Base-by-base conservation (phyloP, 2,329 filamentous ascomycete species). In the Dactylellina leptospora region DNA sequence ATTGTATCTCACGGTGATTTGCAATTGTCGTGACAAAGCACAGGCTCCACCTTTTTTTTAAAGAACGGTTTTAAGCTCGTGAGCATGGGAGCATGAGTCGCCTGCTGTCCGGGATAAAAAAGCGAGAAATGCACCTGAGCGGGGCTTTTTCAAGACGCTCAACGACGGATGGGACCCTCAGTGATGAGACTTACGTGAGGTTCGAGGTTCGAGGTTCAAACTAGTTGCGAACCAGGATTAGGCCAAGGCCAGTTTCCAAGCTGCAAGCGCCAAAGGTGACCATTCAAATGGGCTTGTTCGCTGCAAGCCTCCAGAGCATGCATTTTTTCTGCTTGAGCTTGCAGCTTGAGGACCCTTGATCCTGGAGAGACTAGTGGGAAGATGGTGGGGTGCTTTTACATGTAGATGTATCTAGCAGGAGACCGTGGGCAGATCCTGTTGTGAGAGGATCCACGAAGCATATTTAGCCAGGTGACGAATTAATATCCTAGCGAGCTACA, bases 311-410 rank as follows among this genome's bases (percentile, higher is more conserved):
- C 25, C 30, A 42, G 23, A 66, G 33, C 44, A 38, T 63, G 36
- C 61, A 66, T 45, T 59, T 51, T 47, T 27, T 54, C 36, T 40
- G 60, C 47, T 55, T 42, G 48, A 60, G 62, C 59, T n/a, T 72
- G 68, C 68, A 72, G 51, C 59, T 63, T 54, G 16, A 64, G 53
- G 68, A 64, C 59, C 68, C 68, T 64, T 72, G 68, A 72, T 72
- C 68, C 68, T 51, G 36, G 68, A 40, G 51, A 28, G 16, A 13
- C 48, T 48, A 55, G 59, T 71, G 59, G 68, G 45, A 72, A 72
- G 68, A 72, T 72, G 68, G 68, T 72, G 68, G 68, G 68, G 68
- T 72, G 68, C 59, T 72, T 64, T 58, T 47, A n/a, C 40, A n/a
- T 40, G 36, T 11, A 40, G 44, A 53, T 38, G 42, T 56, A 55